Conservation (phyloP, 2,329 filamentous ascomycete genomes). For the Fusarium decemcellulare region DNA sequence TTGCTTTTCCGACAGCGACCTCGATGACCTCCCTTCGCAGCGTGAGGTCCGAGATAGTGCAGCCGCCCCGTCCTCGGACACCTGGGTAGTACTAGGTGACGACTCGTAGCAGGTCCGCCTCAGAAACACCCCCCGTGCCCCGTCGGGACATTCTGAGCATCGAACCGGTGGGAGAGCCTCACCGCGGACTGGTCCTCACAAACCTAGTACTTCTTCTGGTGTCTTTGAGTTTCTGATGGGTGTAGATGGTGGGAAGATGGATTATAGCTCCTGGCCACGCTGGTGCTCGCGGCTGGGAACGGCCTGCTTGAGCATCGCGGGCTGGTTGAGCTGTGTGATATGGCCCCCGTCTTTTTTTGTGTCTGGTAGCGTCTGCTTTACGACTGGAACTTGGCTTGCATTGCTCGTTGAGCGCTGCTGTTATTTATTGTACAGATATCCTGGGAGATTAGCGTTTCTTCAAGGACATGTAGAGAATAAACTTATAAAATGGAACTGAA, state of each 20-base stretch:
- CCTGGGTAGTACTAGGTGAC: slow-evolving; percentile 62
- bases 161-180: slow-evolving; percentile 47
- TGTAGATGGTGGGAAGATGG: slow-evolving; percentile 26
- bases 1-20: slow-evolving; percentile 54
- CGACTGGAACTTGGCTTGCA: slow-evolving; percentile 35
- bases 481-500: slow-evolving; percentile 16
- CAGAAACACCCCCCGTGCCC: slow-evolving; percentile 46
- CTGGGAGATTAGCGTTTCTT: slow-evolving; percentile 1
- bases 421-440: slow-evolving; percentile 29
- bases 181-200: slow-evolving; percentile 57
- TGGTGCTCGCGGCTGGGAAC: slow-evolving; percentile 44
- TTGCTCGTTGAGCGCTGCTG: slow-evolving; percentile 37
- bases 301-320: slow-evolving; percentile 6
- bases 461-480: slow-evolving; percentile 18
- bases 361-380: slow-evolving; percentile 16
- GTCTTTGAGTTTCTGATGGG: slow-evolving; percentile 14
- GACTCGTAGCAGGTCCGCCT: slow-evolving; percentile 62
- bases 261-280: background rate
- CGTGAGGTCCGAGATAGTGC: slow-evolving; percentile 49
- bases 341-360: slow-evolving; percentile 5
- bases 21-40: slow-evolving; percentile 51
- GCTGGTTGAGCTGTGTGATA: background rate
- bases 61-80: slow-evolving; percentile 48
- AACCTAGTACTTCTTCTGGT: slow-evolving; percentile 38
- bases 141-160: slow-evolving; percentile 46